Conservation (phyloP, 2,329 filamentous ascomycete species). For the Sarocladium kiliense region DNA sequence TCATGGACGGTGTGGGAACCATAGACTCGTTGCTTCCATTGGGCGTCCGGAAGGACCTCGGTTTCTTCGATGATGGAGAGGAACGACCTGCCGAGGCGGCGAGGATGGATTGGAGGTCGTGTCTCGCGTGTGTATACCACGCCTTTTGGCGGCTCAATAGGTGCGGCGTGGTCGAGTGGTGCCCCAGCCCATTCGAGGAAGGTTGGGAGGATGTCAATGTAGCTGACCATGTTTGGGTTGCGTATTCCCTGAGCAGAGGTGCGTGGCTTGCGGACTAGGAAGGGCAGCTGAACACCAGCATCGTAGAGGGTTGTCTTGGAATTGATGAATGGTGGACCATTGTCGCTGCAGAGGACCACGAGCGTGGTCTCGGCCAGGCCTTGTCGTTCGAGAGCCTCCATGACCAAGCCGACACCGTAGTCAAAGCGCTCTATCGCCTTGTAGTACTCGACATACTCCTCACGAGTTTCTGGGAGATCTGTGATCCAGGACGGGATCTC, state of each 20-base stretch:
- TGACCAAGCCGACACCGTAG: conserved; percentile 33
- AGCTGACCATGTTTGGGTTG: conserved; percentile 41
- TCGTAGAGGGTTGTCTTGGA: conserved; percentile 47
- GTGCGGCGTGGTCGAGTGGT: background rate
- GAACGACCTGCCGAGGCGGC: conserved; percentile 29
- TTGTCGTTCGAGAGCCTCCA: conserved; percentile 25
- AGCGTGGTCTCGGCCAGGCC: conserved; percentile 32
- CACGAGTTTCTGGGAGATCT: conserved; percentile 32
- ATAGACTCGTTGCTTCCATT: conserved; percentile 32
- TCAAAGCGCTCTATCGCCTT: conserved; percentile 35
- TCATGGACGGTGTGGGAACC: conserved; percentile 49
- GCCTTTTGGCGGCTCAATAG: conserved; percentile 1
- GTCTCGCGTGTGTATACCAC: background rate
- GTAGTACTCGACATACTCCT: conserved; percentile 38
- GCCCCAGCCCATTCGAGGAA: conserved; percentile 33
- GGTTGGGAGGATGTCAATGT: conserved; percentile 40
- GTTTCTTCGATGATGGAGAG: conserved; percentile 26
- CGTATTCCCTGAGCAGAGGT: conserved; percentile 15
- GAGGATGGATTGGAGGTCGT: background rate
- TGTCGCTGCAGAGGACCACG: conserved; percentile 42
- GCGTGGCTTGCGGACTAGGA: conserved; percentile 33
- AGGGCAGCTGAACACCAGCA: conserved; percentile 37
- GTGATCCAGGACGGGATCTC: conserved; percentile 35
- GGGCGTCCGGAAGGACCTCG: conserved; percentile 12
- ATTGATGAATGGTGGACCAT: conserved; percentile 44